Percentiles rank a stretch among this genome's conserved stretches.
Conservation (phyloP, 352 stramenopile genomes). For the Pythium brachiatum region DNA sequence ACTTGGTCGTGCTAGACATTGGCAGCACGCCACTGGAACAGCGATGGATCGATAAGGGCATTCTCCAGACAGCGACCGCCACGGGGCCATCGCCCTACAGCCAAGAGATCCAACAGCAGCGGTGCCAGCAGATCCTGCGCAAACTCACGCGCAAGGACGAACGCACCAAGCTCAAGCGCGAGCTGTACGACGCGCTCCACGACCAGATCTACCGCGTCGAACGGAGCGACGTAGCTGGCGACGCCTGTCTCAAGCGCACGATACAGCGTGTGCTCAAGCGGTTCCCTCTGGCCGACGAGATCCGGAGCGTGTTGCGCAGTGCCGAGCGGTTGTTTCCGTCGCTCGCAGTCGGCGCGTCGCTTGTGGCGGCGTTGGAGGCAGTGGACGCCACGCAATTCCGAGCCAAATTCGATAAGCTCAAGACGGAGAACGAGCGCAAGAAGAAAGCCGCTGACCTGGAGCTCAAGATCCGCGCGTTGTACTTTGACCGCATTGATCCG, state of each 20-base stretch:
- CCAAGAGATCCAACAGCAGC: slow-evolving; percentile 11
- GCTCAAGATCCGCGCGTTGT: slow-evolving; percentile 86
- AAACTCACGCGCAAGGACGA: slow-evolving; percentile 68
- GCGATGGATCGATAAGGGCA: slow-evolving; percentile 53
- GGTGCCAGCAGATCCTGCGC: slow-evolving; percentile 48
- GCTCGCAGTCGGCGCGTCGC: slow-evolving; percentile 31
- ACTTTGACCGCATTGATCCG: slow-evolving; percentile 89
- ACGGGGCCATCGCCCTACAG: slow-evolving; percentile 3
- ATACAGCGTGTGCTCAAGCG: slow-evolving; percentile 56
- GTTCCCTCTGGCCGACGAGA: slow-evolving; percentile 57
- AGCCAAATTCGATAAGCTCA: slow-evolving; percentile 39
- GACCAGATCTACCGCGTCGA: slow-evolving; percentile 61
- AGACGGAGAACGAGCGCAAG: slow-evolving; percentile 59
- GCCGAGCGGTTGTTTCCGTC: slow-evolving; percentile 74
- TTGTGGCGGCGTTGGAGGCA: slow-evolving; percentile 26
- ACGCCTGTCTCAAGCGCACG: slow-evolving; percentile 30
- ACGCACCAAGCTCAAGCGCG: slow-evolving; percentile 49
- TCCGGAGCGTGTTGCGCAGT: slow-evolving; percentile 83
- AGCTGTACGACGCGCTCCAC: slow-evolving; percentile 54
- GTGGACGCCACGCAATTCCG: slow-evolving; percentile 33
- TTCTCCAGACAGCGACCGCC: slow-evolving; percentile 27
- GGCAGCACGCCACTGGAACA: slow-evolving; percentile 58
- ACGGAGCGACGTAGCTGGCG: slow-evolving; percentile 27
- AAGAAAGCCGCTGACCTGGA: slow-evolving; percentile 84
- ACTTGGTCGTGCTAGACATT: slow-evolving; percentile 74